These are phyloP conservation scores for Pogostemon cablin DNA, from an alignment of 257 asterid genomes.

Conservation along the genomic window DNA sequence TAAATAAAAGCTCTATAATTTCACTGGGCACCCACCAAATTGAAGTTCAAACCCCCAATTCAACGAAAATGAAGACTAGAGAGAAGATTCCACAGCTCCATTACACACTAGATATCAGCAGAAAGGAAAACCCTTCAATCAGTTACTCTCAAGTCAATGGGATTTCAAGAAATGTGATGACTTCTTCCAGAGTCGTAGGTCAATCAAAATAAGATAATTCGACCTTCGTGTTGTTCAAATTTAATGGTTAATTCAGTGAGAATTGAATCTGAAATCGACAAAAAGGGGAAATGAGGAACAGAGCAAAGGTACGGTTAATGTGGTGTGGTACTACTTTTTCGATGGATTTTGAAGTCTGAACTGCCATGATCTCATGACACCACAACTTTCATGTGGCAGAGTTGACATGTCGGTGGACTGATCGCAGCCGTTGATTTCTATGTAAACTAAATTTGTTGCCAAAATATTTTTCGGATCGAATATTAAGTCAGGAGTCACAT, in stretches of 20 bases:
- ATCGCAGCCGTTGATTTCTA: no score
- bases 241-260: background rate
- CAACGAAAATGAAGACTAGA: background rate
- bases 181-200: background rate
- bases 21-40: constrained; percentile 29
- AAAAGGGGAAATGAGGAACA: background rate
- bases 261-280: background rate
- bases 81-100: constrained; percentile 1
- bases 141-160: background rate
- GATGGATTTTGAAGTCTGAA: background rate
- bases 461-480: no score
- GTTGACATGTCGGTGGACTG: no score
- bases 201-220: background rate
- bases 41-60: constrained; percentile 26
- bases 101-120: background rate
- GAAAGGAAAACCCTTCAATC: background rate
- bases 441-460: no score
- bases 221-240: background rate
- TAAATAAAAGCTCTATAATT: constrained; percentile 29
- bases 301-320: background rate
- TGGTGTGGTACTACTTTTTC: background rate
- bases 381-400: no score
- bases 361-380: no score
- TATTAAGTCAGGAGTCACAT: no score
- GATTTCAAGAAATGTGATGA: background rate